Percentiles rank a stretch among this genome's conserved stretches.
phyloP scores from a whole-genome alignment of 768 basidiomycete species.

The Termitomyces sp. region DNA sequence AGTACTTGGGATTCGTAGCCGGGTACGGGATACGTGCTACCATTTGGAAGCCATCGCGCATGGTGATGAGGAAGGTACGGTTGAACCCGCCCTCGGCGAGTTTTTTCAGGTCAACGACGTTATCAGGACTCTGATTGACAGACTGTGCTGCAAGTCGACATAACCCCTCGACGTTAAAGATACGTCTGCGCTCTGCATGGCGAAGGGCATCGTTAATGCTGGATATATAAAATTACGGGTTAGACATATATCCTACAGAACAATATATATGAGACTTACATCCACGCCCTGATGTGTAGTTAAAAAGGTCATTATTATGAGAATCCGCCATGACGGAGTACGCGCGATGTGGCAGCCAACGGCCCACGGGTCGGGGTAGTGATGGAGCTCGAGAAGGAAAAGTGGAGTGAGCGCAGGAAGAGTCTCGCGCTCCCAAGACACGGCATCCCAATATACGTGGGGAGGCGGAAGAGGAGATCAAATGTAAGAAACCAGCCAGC shows the following conservation, averaged over 20 bases:
- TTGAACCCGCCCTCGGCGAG: slow-evolving; percentile 28
- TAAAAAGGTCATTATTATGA: not conserved
- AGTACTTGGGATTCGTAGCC: slow-evolving; percentile 33
- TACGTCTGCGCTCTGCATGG: not conserved
- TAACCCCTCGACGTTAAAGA: slow-evolving; percentile 24
- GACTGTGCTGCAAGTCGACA: slow-evolving; percentile 19
- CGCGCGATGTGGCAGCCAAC: not conserved
- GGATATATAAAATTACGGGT: not conserved
- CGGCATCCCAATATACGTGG: too few relatives aligned
- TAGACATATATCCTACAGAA: not conserved
- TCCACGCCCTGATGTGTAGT: not conserved
- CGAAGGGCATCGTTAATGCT: not conserved
- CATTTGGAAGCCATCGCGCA: slow-evolving; percentile 34
- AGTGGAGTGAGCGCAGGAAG: too few relatives aligned
- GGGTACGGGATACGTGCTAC: slow-evolving; percentile 44
- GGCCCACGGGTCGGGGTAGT: not conserved
- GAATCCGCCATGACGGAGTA: not conserved
- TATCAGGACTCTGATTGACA: slow-evolving; percentile 32
- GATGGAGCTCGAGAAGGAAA: not conserved
- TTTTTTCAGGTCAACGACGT: slow-evolving; percentile 37
- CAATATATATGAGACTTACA: not conserved
- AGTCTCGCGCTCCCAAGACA: too few relatives aligned
- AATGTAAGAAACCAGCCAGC: too few relatives aligned
- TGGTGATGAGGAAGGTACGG: slow-evolving; percentile 38
- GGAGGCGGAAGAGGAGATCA: too few relatives aligned